Base-by-base conservation (phyloP, 345 rosid species). In the Linum tenue region DNA sequence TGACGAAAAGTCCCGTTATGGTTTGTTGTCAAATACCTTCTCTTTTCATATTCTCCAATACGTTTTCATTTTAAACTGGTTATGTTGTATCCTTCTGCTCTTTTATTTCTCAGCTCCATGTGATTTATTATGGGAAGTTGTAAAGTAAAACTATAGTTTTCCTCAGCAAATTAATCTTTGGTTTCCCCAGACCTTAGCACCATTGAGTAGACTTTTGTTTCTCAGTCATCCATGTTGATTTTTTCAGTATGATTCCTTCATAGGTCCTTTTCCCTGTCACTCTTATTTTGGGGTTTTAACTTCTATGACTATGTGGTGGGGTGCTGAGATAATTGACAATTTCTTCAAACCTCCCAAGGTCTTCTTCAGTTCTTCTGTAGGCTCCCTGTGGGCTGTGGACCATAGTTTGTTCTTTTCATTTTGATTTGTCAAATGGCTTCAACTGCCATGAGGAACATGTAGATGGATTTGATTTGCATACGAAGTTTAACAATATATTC, bases 1-100 rank as follows among this genome's bases (percentile, higher is more conserved):
- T 94, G 99, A 86, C 99, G 56, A 90, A 88, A 76, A 84, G 67
- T 70, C 99, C 99, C 64, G 85, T 94, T 65, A 90, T 94, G 97
- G 99, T 90, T 75, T 75, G 83, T 81, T 66, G n/a, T 69, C 41
- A 56, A 39, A 59, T 70, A 50, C 69, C 66, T n/a, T 39, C 51
- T 57, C 57, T 38, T 40, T 37, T 59, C 60, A 17, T 31, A 12
- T 44, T 51, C 14, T 31, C 36, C 4, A 62, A 8, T 40, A 44
- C 7, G 59, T 17, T 17, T 5, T 22, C 55, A 51, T 39, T 59
- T 67, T 56, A 65, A 3, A 22, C 64, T 40, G 12, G 7, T 60
- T 53, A 37, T 38, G 40, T 17, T 11, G 5, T 22, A 22, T 22
- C 31, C 31, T 22, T 22, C 31, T 22, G 31, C 31, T 22, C 31